Evolutionary conservation across 2,329 filamentous ascomycete genomes (phyloP).

Genomic region (Calonectria pseudoreteaudii): DNA sequence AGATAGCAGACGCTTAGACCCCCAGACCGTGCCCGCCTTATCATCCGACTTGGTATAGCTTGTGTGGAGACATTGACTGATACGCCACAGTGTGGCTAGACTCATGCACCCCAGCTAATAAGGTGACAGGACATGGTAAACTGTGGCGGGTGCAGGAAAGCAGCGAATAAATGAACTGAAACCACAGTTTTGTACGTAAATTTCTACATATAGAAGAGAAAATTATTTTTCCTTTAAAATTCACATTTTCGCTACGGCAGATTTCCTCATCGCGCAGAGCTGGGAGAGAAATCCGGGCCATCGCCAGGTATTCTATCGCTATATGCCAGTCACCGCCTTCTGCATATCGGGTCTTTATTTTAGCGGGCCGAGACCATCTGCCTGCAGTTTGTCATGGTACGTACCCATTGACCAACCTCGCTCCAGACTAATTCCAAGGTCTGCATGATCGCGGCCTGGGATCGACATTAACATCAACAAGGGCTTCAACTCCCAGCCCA

Average conservation of each 20-base stretch:
- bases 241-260: not conserved
- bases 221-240: not conserved
- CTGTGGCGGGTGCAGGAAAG: not conserved
- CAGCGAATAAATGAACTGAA: not conserved
- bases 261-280: not conserved
- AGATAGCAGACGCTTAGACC: constrained; percentile 1
- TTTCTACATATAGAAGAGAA: not conserved
- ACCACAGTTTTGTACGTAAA: not conserved
- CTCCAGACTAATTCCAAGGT: constrained; percentile 34
- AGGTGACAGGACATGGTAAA: not conserved
- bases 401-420: constrained; percentile 29
- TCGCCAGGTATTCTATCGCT: not conserved
- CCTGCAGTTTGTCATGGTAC: constrained; percentile 22
- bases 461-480: constrained; percentile 28
- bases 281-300: not conserved
- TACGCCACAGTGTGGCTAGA: constrained; percentile 13
- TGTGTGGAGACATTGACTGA: not conserved
- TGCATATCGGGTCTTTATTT: constrained; percentile 24
- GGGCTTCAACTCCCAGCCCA: constrained; percentile 11
- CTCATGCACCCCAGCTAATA: not conserved
- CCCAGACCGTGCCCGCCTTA: not conserved
- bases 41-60: not conserved
- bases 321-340: not conserved
- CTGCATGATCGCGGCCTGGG: constrained; percentile 36
- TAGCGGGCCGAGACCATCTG: constrained; percentile 17